Evolutionary conservation across 192 early-diverging fungal genomes (phyloP), one percentile per base, ranked within the genome.

Genomic region (Coemansia sp.): DNA sequence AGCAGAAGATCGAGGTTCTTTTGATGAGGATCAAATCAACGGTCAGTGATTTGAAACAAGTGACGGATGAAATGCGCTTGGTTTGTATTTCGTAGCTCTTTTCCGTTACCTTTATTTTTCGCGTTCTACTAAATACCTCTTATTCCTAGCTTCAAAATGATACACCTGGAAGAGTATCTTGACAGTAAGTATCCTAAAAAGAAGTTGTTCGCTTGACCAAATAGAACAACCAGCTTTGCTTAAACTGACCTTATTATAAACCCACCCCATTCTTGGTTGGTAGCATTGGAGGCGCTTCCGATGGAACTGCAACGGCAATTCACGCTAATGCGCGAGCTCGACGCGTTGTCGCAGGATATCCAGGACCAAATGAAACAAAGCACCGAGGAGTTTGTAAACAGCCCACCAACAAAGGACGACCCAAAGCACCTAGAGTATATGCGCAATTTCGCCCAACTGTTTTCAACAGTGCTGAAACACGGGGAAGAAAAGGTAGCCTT

Each of bases 401-500:
- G 86, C 10, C 70, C 86, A 28, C 64, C 68, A 1, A 66, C 68
- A 15, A 61, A 87, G 52, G 68, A 70, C 44, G 81, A 81, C 45
- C 76, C 76, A 9, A 58, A 60, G 3, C 70, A 79, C 50, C 61
- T 84, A 11, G 74, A 84, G 61, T 77, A 82, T 15, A 75, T 86
- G 71, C 70, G 69, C 27, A 70, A 59, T 20, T 78, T 82, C 55
- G 23, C 67, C 15, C 75, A 78, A 45, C 72, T 84, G 15, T 86
- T 95, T 42, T 87, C 86, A 11, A 91, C 90, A 4, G 89, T 86
- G 38, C 72, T 95, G 20, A 90, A 92, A 65, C 85, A 93, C 55
- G 94, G 93, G 8, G 92, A 96, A 62, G 94, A 97, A 54, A 98
- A 97, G 62, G 94, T 97, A 2, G 86, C 92, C 0, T 68, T 98